Base-by-base conservation (phyloP, 2,329 filamentous ascomycete genomes). In the Clarireedia hainanense region DNA sequence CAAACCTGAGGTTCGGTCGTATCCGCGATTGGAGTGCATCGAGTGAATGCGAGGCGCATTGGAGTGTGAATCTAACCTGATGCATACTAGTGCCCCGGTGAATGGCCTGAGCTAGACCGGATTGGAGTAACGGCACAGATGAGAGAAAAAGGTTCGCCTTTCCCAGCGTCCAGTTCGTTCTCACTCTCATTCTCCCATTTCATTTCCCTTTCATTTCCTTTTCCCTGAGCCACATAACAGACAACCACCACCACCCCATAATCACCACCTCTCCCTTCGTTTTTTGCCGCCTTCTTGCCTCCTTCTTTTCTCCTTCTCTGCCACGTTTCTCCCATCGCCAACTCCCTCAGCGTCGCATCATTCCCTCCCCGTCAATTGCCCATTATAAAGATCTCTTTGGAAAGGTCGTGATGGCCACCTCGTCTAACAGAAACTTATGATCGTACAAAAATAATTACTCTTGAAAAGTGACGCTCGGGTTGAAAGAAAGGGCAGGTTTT, bases 401-500 rank as follows among this genome's bases (percentile, higher is more conserved):
- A 60, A 45, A 56, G 60, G 57, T 30, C 58, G 60, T 62, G 52
- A 64, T 67, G 63, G 60, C 60, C 53, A 49, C 62, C 61, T 24
- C 9, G n/a, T 20, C 20, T 45, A 20, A 45, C n/a, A 12, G 20
- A 45, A 45, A 17, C 23, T 45, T 45, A 45, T 45, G 62, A 67
- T 65, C 61, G 63, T 68, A 68, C 64, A 65, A 61, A 40, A 65
- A 65, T 59, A 65, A 65, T 62, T 68, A 60, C 62, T 66, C 64
- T n/a, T n/a, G 37, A 53, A 55, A 55, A 55, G 53, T 55, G 53
- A 55, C 47, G 37, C 15, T 14, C 46, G 15, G 47, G 47, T 23
- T 55, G 15, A 47, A 42, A 49, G 53, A 50, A 59, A 56, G 53
- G 57, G 56, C n/a, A 56, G 45, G 47, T 56, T 52, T 56, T 53